These are phyloP conservation scores for Saturnispora mendoncae DNA, from an alignment of 805 yeast genomes.

Conservation along the genomic window DNA sequence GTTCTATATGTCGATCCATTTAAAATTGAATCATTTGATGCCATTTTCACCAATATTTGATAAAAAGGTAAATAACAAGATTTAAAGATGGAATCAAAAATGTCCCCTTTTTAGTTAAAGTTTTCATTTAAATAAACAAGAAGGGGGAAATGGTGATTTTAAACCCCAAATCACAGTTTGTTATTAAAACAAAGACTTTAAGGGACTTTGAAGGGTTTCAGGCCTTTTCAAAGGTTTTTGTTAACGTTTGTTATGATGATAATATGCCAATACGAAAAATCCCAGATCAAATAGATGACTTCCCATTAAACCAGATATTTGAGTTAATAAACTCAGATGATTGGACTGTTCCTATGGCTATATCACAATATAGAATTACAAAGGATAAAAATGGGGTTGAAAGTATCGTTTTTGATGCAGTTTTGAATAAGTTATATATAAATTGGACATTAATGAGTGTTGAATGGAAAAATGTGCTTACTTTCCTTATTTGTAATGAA, in stretches of 20 bases:
- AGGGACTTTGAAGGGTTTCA: constrained; percentile 24
- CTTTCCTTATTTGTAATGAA: constrained; percentile 80
- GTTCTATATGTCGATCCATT: neutral
- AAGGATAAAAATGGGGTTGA: constrained; percentile 61
- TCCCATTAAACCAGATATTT: constrained; percentile 50
- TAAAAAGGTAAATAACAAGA: no score
- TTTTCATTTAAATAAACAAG: no score
- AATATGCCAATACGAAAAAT: constrained; percentile 42
- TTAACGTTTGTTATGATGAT: constrained; percentile 64
- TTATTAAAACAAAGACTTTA: constrained; percentile 52
- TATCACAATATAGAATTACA: constrained; percentile 42
- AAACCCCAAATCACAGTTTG: constrained; percentile 62
- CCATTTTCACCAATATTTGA: no score
- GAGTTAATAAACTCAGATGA: constrained; percentile 57
- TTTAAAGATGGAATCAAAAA: no score
- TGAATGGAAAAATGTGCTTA: constrained; percentile 54
- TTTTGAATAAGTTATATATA: constrained; percentile 56
- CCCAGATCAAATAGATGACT: constrained; percentile 22
- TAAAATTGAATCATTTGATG: neutral
- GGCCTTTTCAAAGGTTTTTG: constrained; percentile 55
- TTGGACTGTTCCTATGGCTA: constrained; percentile 82
- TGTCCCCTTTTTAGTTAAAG: no score
- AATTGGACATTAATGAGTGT: constrained; percentile 44
- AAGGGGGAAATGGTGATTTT: no score
- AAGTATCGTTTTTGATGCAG: constrained; percentile 70